These are phyloP conservation scores for Leccinum variabile DNA, from an alignment of 1,284 basidiomycete species.

Conservation along the genomic window DNA sequence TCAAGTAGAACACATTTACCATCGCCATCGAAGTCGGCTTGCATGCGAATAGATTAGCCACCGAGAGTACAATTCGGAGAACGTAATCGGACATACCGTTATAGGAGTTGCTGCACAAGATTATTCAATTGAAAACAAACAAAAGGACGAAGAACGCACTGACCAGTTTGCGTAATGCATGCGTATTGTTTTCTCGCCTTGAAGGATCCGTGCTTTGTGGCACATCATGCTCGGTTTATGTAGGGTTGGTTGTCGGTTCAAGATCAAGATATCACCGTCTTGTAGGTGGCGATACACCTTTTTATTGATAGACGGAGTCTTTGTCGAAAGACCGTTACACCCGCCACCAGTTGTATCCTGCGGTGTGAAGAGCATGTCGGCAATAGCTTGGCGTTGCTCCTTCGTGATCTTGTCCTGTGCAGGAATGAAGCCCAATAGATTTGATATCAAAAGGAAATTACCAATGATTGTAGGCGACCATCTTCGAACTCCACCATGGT, in stretches of 20 bases:
- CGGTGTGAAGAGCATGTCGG: slow-evolving; percentile 95
- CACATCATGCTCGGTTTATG: slow-evolving; percentile 99
- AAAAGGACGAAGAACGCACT: slow-evolving; percentile 29
- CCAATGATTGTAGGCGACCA: slow-evolving; percentile 81
- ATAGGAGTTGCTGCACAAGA: slow-evolving; percentile 82
- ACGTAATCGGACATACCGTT: slow-evolving; percentile 60
- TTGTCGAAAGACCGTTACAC: slow-evolving; percentile 62
- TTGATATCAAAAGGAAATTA: slow-evolving; percentile 36
- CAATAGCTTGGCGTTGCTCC: slow-evolving; percentile 92
- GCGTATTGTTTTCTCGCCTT: slow-evolving; percentile 97
- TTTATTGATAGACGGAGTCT: slow-evolving; percentile 84
- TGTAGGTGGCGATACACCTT: slow-evolving; percentile 96
- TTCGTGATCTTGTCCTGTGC: slow-evolving; percentile 78
- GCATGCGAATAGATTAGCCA: slow-evolving; percentile 16
- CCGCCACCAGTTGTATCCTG: slow-evolving; percentile 67
- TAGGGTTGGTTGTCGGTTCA: slow-evolving; percentile 98
- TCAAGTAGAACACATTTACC: slow-evolving; percentile 46
- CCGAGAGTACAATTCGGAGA: slow-evolving; percentile 7
- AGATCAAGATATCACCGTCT: slow-evolving; percentile 94
- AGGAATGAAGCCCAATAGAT: slow-evolving; percentile 7
- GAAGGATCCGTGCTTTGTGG: slow-evolving; percentile 89
- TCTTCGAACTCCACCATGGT: slow-evolving; percentile 96
- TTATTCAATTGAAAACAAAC: slow-evolving; percentile 9
- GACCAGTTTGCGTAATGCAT: slow-evolving; percentile 99
- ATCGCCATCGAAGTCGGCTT: slow-evolving; percentile 99